These are phyloP conservation scores for Ramalina intermedia DNA, from an alignment of 495 filamentous ascomycete genomes.

Conservation along the genomic window DNA sequence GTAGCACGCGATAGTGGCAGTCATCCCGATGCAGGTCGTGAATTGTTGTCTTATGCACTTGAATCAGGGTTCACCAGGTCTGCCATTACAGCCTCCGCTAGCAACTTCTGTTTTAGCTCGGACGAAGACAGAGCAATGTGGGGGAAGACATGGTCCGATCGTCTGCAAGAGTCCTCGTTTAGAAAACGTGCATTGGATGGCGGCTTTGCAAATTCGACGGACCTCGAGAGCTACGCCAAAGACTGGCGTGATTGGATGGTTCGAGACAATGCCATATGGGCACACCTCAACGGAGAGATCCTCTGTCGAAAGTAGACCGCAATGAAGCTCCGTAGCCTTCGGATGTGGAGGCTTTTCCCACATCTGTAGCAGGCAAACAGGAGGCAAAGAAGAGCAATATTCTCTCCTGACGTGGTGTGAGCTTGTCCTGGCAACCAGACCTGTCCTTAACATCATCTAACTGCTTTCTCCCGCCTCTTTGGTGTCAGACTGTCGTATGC, in stretches of 20 bases:
- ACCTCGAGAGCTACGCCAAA: conserved; percentile 28
- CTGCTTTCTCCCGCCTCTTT: too few relatives aligned
- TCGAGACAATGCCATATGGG: conserved; percentile 37
- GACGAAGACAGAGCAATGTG: conserved; percentile 31
- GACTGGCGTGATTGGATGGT: conserved; percentile 31
- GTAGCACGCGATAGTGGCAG: conserved; percentile 28
- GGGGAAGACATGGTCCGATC: conserved; percentile 31
- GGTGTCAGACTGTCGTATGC: too few relatives aligned
- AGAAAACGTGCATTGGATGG: conserved; percentile 24
- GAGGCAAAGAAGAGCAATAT: too few relatives aligned
- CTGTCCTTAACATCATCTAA: too few relatives aligned
- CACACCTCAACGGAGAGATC: conserved; percentile 37
- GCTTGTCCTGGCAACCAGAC: too few relatives aligned
- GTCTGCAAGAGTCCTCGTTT: conserved; percentile 25
- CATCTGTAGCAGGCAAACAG: too few relatives aligned
- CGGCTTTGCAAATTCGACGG: conserved; percentile 24
- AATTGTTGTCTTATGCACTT: conserved; percentile 34
- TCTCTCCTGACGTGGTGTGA: too few relatives aligned
- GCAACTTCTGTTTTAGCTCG: conserved; percentile 31
- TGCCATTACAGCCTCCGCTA: conserved; percentile 23
- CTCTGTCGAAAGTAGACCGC: conserved; percentile 24
- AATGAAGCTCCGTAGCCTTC: too few relatives aligned
- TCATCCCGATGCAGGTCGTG: conserved; percentile 34
- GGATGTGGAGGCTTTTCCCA: too few relatives aligned
- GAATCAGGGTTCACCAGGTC: conserved; percentile 29